Evolutionary conservation across 768 basidiomycete species (phyloP).

Genomic region (Collybiopsis luxurians): DNA sequence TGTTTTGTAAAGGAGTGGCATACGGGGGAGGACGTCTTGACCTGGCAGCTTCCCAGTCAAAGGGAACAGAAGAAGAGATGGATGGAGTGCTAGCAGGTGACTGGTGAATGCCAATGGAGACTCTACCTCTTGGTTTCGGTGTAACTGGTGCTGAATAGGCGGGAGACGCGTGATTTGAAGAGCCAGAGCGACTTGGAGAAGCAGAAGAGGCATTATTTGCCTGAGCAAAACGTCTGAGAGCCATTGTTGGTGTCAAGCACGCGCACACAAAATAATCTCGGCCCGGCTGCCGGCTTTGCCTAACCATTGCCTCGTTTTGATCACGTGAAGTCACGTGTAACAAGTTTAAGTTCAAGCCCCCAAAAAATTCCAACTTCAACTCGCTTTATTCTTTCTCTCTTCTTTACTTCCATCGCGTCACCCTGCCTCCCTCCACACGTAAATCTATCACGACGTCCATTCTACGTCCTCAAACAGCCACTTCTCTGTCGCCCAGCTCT

Average conservation of each 20-base stretch:
- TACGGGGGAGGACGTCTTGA: constrained; percentile 70
- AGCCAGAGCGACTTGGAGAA: constrained; percentile 32
- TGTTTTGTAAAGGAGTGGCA: constrained; percentile 52
- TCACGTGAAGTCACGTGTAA: too few species aligned
- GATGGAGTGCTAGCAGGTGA: constrained; percentile 70
- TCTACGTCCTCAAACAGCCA: constrained; percentile 52
- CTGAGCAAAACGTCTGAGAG: constrained; percentile 5
- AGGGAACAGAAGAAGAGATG: constrained; percentile 71
- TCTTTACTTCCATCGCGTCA: constrained; percentile 17
- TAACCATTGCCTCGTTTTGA: constrained; percentile 25
- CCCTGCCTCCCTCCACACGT: constrained; percentile 10
- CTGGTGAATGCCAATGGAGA: constrained; percentile 51
- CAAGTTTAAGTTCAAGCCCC: too few species aligned
- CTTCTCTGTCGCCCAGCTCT: constrained; percentile 75
- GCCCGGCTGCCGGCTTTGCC: too few species aligned
- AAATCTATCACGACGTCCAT: constrained; percentile 57
- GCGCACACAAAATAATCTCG: constrained; percentile 11
- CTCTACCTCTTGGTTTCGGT: constrained; percentile 29
- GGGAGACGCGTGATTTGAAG: constrained; percentile 11
- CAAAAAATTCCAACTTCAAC: constrained; percentile 32
- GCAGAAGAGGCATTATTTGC: constrained; percentile 17
- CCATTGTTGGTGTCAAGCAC: not conserved
- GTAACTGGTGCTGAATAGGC: constrained; percentile 23
- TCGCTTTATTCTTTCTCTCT: constrained; percentile 18
- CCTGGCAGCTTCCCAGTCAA: constrained; percentile 88